Base-by-base conservation (phyloP, 345 rosid species). In the Carallia brachiata region DNA sequence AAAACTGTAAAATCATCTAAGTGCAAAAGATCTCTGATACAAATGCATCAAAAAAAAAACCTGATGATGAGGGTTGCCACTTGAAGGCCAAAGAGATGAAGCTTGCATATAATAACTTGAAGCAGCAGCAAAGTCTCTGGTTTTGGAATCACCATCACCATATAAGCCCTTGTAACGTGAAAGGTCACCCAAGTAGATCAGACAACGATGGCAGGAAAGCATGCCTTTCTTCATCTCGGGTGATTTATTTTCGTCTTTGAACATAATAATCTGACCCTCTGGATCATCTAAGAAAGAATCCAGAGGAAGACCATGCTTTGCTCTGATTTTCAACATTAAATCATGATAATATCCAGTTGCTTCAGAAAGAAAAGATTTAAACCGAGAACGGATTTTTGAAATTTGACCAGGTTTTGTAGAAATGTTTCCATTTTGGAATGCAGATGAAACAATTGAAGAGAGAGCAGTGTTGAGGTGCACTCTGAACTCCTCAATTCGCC, bases 1-100 rank as follows among this genome's bases (percentile, higher is more conserved):
- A 40, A 65, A 44, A 31, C 70, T 70, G 50, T 44, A 12, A 44
- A 44, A 44, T 44, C 50, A 44, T 44, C 16, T 44, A 44, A 44
- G 16, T 2, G 17, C 16, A 44, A 44, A 44, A 10, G 50, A 44
- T 44, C 13, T 10, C 50, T 10, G 50, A 40, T 39, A 7, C 7
- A 40, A 40, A 10, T 40, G 48, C 48, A 2, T 40, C 48, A 10
- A 40, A 44, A 44, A 15, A 44, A 16, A 10, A 78, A 90, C 97
- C 92, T 90, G 97, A 82, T 94, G 96, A 83, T 94, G 98, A 60
- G 98, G 96, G 73, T 94, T 94, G 62, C 98, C 98, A 75, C 85
- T 87, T 59, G 87, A 85, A 62, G 98, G 96, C 88, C 80, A 88
- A 53, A 94, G 82, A 58, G 95, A 88, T 61, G 90, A 90, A 65